Evolutionary conservation across 2,329 filamentous ascomycete species (phyloP).

Genomic region (Cylindrodendrum hubeiense): DNA sequence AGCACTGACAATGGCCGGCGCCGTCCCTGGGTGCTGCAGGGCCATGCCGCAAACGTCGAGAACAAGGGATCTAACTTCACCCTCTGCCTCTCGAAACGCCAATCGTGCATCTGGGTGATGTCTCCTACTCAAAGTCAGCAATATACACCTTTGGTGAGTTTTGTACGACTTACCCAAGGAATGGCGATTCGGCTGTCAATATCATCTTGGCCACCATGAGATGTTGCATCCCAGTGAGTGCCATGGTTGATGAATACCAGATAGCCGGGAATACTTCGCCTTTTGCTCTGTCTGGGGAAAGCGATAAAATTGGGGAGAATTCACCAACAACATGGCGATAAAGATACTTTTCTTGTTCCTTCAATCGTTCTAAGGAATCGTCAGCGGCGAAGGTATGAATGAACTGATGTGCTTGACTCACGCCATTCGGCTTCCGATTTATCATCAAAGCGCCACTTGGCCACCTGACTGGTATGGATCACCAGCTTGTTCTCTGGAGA

Average conservation of each 20-base stretch:
- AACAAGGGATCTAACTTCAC: conserved; percentile 26
- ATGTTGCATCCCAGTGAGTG: conserved; percentile 37
- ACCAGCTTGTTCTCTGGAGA: conserved; percentile 37
- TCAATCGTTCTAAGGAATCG: conserved; percentile 13
- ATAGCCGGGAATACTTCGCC: conserved; percentile 37
- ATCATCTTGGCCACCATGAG: conserved; percentile 43
- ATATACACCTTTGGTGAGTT: fast-evolving
- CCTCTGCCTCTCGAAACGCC: conserved; percentile 32
- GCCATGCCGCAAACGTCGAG: conserved; percentile 37
- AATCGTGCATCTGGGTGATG: conserved; percentile 14
- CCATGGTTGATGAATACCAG: conserved; percentile 36
- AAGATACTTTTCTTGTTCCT: conserved; percentile 35
- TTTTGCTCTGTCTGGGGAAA: conserved; percentile 6
- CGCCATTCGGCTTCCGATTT: conserved; percentile 35
- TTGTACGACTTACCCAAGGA: conserved; percentile 9
- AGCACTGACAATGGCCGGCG: conserved; percentile 34
- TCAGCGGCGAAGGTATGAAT: neutral
- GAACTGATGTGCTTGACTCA: neutral
- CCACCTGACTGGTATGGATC: conserved; percentile 34
- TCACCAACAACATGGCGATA: neutral
- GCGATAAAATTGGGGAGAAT: conserved; percentile 29
- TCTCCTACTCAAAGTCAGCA: neutral
- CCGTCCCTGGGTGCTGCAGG: conserved; percentile 26
- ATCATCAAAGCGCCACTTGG: conserved; percentile 34
- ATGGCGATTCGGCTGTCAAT: conserved; percentile 29